Base-by-base conservation (phyloP, 768 basidiomycete genomes). In the Tulasnella sp. region DNA sequence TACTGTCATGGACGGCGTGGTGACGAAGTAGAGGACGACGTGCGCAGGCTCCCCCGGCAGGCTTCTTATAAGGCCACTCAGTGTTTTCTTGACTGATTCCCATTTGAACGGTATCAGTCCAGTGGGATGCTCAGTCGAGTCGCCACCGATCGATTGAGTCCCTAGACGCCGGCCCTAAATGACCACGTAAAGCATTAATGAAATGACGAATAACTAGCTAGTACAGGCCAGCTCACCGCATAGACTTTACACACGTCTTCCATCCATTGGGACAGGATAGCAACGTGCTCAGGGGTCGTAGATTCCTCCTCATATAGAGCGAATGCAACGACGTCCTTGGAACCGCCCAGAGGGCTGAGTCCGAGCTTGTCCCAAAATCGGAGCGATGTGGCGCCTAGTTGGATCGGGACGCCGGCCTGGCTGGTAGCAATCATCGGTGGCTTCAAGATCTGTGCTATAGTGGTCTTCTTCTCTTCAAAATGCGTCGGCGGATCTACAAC, bases 351-450 rank as follows among this genome's bases (percentile, higher is more conserved):
- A 0, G 90, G 90, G 15, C 75, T 74, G 45, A 92, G 67, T 0
- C 86, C 87, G 11, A 91, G 75, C 68, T 89, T 92, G 64, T 87
- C 84, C 89, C 90, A 92, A 68, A 91, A 92, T 1, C 83, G 76
- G 22, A 92, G 66, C 0, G 87, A 84, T 3, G 86, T 70, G 1
- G 87, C 83, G 12, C 80, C 69, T 17, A 87, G 69, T 43, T 88
- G 81, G n/a, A 92, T 73, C 25, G 88, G 69, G 2, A 80, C 76
- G 38, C 83, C 82, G 2, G 79, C 78, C 65, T 87, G 87, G 2
- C 79, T 82, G 27, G 87, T 75, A 0, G 82, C 73, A 10, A 92
- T 67, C 72, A 79, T 73, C 0, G 87, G 85, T 1, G 76, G 67
- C 7, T 80, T 49, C 49, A 25, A 31, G 29, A 21, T 24, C 31